A percentile compares a stretch with the other conserved stretches of the same genome.
phyloP scores from a whole-genome alignment of 768 basidiomycete species.

The Piloderma croceum region DNA sequence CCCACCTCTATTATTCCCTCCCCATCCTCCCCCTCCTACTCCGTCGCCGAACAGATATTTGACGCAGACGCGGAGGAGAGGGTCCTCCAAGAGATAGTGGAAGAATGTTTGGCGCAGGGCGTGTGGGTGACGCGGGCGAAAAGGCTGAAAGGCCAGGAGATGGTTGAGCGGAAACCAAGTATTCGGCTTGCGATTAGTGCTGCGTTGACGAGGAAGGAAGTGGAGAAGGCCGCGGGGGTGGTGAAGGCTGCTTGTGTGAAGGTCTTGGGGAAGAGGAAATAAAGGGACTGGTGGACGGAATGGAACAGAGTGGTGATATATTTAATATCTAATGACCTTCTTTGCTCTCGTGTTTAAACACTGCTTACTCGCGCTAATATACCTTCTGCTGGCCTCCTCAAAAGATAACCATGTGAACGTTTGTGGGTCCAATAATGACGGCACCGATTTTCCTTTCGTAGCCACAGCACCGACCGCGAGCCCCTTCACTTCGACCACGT shows the following conservation, averaged over 20 bases:
- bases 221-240: slow-evolving; percentile 77
- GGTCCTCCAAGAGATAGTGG: slow-evolving; percentile 87
- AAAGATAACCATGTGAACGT: no score
- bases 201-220: slow-evolving; percentile 82
- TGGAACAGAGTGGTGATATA: slow-evolving; percentile 17
- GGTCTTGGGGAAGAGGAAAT: slow-evolving; percentile 59
- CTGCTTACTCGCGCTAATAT: no score
- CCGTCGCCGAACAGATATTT: slow-evolving; percentile 48
- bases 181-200: slow-evolving; percentile 78
- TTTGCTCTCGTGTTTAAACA: no score
- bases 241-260: slow-evolving; percentile 73
- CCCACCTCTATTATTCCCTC: slow-evolving; percentile 4
- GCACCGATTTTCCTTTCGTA: no score
- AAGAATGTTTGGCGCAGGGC: slow-evolving; percentile 74
- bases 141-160: slow-evolving; percentile 78
- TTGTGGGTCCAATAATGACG: no score
- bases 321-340: slow-evolving; percentile 24
- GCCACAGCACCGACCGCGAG: no score
- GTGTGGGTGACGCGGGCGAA: slow-evolving; percentile 84
- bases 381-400: no score
- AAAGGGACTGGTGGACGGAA: slow-evolving; percentile 4
- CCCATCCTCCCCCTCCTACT: slow-evolving; percentile 28
- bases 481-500: no score
- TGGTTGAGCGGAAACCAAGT: slow-evolving; percentile 73
- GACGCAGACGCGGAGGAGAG: slow-evolving; percentile 69